Conservation (phyloP, 805 yeast species). For the Metschnikowia matae region DNA sequence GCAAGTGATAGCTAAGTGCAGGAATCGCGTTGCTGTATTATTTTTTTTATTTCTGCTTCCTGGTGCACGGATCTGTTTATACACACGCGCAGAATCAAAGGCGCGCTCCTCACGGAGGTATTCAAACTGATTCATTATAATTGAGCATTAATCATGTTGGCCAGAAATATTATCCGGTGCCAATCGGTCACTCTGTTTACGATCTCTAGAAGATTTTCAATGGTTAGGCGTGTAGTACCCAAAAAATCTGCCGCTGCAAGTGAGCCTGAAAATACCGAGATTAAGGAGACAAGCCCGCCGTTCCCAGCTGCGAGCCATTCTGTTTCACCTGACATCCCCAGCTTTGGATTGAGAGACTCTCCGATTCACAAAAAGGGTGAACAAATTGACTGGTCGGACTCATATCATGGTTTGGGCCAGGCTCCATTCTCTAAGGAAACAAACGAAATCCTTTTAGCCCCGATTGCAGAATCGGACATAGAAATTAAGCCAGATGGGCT, state of each 20-base stretch:
- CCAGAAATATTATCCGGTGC: constrained; percentile 2
- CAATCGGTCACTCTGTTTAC: constrained; percentile 10
- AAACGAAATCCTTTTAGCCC: constrained; percentile 56
- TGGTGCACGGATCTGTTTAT: not conserved
- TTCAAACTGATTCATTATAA: not conserved
- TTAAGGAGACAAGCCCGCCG: not conserved
- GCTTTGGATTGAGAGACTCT: constrained; percentile 20
- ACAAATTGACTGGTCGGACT: constrained; percentile 73
- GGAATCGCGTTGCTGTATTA: not conserved
- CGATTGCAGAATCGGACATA: constrained; percentile 66
- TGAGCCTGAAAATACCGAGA: not conserved
- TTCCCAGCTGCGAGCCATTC: not conserved
- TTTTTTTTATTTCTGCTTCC: not conserved
- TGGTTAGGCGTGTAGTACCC: constrained; percentile 17
- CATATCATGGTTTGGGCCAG: constrained; percentile 81
- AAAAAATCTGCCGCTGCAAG: not conserved
- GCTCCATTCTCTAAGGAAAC: constrained; percentile 66
- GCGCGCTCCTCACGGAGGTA: not conserved
- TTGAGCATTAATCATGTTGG: constrained; percentile 1
- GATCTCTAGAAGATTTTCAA: constrained; percentile 14
- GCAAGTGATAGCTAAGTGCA: not conserved
- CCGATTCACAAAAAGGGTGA: constrained; percentile 17
- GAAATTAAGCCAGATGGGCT: constrained; percentile 96
- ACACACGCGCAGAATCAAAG: not conserved
- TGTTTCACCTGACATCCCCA: not conserved